Base-by-base conservation (phyloP, 352 stramenopile species). In the Globisporangium paddicum region DNA sequence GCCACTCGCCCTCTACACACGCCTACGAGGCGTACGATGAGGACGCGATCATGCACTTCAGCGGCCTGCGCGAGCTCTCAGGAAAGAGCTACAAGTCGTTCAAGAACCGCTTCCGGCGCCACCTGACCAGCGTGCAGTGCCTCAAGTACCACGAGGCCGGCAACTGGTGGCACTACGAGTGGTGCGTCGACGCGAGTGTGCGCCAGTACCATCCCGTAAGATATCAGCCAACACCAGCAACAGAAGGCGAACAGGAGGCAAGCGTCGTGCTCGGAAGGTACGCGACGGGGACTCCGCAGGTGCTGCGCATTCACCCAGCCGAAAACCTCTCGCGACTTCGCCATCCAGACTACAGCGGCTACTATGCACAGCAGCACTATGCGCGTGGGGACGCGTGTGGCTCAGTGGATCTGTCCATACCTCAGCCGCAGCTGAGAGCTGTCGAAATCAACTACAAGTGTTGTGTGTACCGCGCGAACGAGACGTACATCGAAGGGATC, bases 131-230 rank as follows among this genome's bases (percentile, higher is more conserved):
- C 25, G 60, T 67, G 10, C 62, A 70, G 42, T 95, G 86, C 53
- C 67, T 93, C 11, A 60, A 60, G 18, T 89, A 75, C 60, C 83
- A 95, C 53, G 73, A 69, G 19, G 71, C 67, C 2, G 73, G 71
- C 21, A 69, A 66, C 23, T 95, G 83, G 86, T 95, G 86, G 86
- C 78, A 83, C 23, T 93, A 95, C 68, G 86, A 95, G 63, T 95
- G 86, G 82, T 95, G 86, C 63, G 51, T 89, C 50, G 78, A 89
- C 48, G 60, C 59, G 1, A 55, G 79, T 66, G 82, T 93, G 52
- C 82, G 76, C 30, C 86, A 95, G 63, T 89, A 86, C 65, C 75
- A 93, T 49, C 68, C 60, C 51, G 37, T 14, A 6, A 38, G 25
- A 7, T 32, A 32, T 32, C 44, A 50, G 44, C 44, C 4, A 9